Evolutionary conservation across 208 protist genomes (phyloP).

Genomic region (Trypanosoma melophagium): DNA sequence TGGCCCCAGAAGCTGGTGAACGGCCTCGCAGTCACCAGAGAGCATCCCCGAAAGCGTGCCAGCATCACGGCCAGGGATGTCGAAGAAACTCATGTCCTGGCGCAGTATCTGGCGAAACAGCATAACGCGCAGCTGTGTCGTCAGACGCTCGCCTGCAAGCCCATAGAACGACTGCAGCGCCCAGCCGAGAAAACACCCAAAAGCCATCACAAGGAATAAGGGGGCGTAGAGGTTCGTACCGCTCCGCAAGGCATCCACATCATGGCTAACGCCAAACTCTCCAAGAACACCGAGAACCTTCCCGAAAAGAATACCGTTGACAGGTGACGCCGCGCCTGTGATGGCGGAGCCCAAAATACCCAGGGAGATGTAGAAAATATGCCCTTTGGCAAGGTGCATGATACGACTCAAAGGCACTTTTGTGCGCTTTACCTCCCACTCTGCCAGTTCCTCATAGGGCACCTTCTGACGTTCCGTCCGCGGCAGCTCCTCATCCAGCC

Average conservation of each 20-base stretch:
- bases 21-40: constrained; percentile 75
- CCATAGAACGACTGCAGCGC: constrained; percentile 64
- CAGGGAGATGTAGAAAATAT: constrained; percentile 39
- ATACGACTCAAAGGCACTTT: constrained; percentile 46
- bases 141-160: constrained; percentile 71
- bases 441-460: constrained; percentile 49
- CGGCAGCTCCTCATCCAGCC: constrained; percentile 46
- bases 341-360: constrained; percentile 58
- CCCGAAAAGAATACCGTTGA: constrained; percentile 50
- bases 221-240: constrained; percentile 46
- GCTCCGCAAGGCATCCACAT: constrained; percentile 33
- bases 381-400: constrained; percentile 37
- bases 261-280: constrained; percentile 30
- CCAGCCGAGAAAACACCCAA: constrained; percentile 40
- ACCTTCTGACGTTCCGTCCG: constrained; percentile 57
- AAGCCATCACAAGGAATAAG: constrained; percentile 50
- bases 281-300: constrained; percentile 44
- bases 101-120: constrained; percentile 73
- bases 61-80: constrained; percentile 66
- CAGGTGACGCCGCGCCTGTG: constrained; percentile 36
- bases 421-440: constrained; percentile 54
- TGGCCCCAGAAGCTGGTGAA: constrained; percentile 75
- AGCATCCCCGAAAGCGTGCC: constrained; percentile 73
- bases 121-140: constrained; percentile 55
- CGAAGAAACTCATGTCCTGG: constrained; percentile 88